Base-by-base conservation (phyloP, 2,329 filamentous ascomycete species). In the Fusarium agapanthi region DNA sequence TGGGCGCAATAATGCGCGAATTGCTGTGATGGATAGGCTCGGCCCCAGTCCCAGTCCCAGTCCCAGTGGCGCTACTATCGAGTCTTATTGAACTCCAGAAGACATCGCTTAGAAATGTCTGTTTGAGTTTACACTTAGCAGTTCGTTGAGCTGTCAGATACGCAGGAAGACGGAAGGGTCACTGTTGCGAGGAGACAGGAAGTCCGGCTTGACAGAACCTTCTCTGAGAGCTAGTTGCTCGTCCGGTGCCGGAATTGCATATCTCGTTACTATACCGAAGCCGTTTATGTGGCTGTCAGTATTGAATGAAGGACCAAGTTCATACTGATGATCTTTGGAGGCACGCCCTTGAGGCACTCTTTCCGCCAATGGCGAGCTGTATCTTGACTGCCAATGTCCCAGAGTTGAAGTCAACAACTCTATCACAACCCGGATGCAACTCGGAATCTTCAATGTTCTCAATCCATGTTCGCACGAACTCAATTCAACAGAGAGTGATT, bases 121-220 rank as follows among this genome's bases (percentile, higher is more conserved):
- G 30, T 57, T 73, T 74, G 38, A 65, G 71, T 73, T 74, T 44
- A 26, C 55, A 64, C 71, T 71, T 68, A 12, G 7, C 38, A 69
- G 58, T 62, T 57, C 58, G 55, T 74, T 57, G 51, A 68, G 58
- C 59, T 73, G 59, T 62, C 56, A 73, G 51, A 57, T 56, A 72
- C 59, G 55, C 26, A 47, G 44, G 54, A 56, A 68, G 43, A 18
- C n/a, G 28, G 37, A 24, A 41, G 34, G 28, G 56, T 61, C 55
- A 55, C 41, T 54, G 24, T 35, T 48, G 34, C 32, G 13, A 24
- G 16, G 24, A 53, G 47, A 72, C 44, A 59, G 40, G 55, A 32
- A 47, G 38, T 16, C 43, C 59, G n/a, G 13, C 20, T 66, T 34
- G 56, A 47, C 24, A 61, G 40, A 54, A 37, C 16, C 45, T 44